Evolutionary conservation across 495 filamentous ascomycete genomes (phyloP).

Genomic region (Melanomma pulvis-pyrius): DNA sequence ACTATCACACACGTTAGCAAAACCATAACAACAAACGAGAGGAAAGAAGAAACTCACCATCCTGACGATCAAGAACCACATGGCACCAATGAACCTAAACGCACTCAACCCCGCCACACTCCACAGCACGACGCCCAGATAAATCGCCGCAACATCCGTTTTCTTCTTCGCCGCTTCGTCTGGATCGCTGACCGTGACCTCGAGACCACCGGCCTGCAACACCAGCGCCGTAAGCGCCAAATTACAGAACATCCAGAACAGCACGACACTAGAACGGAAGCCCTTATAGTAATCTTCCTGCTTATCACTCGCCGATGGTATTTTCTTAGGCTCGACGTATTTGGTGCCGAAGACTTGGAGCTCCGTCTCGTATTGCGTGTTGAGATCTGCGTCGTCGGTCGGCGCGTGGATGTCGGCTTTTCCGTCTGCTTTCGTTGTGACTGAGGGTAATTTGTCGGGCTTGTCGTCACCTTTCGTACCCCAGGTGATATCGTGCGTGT

Average conservation of each 20-base stretch:
- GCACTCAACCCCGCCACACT: conserved; percentile 81
- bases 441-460: conserved; percentile 76
- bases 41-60: conserved; percentile 65
- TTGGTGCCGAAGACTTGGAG: conserved; percentile 69
- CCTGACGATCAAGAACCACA: conserved; percentile 94
- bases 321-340: conserved; percentile 66
- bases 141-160: conserved; percentile 63
- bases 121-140: conserved; percentile 91
- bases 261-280: conserved; percentile 86
- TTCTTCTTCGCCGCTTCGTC: conserved; percentile 48
- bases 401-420: conserved; percentile 94
- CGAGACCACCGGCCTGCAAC: conserved; percentile 77
- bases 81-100: conserved; percentile 87
- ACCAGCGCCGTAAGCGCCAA: conserved; percentile 88
- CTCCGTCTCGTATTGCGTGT: conserved; percentile 92
- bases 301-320: conserved; percentile 66
- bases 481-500: conserved; percentile 97
- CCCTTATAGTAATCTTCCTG: conserved; percentile 99
- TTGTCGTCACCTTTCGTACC: conserved; percentile 96
- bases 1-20: conserved; percentile 36
- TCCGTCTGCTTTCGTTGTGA: conserved; percentile 82
- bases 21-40: neutral
- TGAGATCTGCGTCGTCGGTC: conserved; percentile 80
- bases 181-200: conserved; percentile 55
- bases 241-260: conserved; percentile 97